A percentile compares a stretch with the other conserved stretches of the same genome.
phyloP scores from a whole-genome alignment of 2,329 filamentous ascomycete genomes.

The Furcasterigmium sp. region DNA sequence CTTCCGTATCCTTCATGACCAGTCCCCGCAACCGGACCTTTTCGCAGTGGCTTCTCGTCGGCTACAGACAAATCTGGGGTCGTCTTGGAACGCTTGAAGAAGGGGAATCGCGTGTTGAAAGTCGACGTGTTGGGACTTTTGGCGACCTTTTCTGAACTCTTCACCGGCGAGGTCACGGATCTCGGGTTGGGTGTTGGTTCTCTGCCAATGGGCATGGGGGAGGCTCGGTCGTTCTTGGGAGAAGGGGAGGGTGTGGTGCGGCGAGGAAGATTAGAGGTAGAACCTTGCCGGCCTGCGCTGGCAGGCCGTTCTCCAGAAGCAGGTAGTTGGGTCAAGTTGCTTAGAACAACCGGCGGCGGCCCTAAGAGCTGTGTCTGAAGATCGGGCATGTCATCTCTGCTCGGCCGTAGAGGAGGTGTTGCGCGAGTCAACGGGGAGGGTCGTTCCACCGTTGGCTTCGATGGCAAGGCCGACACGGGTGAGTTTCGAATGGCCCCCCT shows the following conservation, averaged over 20 bases:
- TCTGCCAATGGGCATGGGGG: slow-evolving; percentile 23
- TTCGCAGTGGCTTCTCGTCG: slow-evolving; percentile 55
- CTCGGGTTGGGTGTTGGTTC: slow-evolving; percentile 28
- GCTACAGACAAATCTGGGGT: slow-evolving; percentile 39
- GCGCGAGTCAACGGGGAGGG: slow-evolving; percentile 21
- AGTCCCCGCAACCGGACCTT: slow-evolving; percentile 85
- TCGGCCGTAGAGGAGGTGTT: slow-evolving; percentile 55
- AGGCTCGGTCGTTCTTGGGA: too few species aligned
- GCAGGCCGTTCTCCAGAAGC: neutral
- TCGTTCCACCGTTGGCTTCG: slow-evolving; percentile 19
- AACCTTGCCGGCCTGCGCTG: neutral
- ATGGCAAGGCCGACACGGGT: slow-evolving; percentile 19
- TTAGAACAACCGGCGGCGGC: slow-evolving; percentile 54
- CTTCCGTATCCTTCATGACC: slow-evolving; percentile 83
- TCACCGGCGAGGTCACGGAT: slow-evolving; percentile 1
- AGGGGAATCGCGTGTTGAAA: slow-evolving; percentile 63
- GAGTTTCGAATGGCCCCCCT: slow-evolving; percentile 8
- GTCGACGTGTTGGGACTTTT: slow-evolving; percentile 50
- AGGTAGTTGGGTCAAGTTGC: slow-evolving; percentile 44
- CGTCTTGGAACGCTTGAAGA: slow-evolving; percentile 72
- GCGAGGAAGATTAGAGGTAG: neutral
- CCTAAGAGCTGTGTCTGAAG: slow-evolving; percentile 51
- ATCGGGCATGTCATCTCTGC: slow-evolving; percentile 61
- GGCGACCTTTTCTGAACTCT: neutral
- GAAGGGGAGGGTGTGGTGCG: slow-evolving; percentile 17